Percentiles rank a stretch among this genome's conserved stretches.
Evolutionary conservation across 345 rosid species (phyloP).

Genomic region (Anacardium occidentale): DNA sequence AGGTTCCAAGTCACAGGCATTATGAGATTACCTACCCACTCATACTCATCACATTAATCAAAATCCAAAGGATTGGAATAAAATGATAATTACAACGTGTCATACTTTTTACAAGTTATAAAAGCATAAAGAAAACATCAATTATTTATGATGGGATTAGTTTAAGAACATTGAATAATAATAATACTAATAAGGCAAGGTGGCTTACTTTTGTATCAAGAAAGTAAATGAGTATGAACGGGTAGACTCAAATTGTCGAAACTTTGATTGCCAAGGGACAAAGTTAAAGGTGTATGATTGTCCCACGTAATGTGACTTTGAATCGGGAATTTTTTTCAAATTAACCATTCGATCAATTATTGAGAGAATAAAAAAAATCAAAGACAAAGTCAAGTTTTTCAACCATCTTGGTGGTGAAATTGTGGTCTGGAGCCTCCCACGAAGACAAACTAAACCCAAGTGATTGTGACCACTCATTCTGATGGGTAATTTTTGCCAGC

Average conservation of each 20-base stretch:
- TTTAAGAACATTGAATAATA: neutral
- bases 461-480: neutral
- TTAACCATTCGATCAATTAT: conserved; percentile 1
- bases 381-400: conserved; percentile 1
- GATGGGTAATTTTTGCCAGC: neutral
- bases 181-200: neutral
- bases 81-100: no score
- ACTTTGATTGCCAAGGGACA: neutral
- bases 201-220: neutral
- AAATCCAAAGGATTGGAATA: no score
- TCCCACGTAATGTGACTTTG: neutral
- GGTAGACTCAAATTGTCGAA: no score
- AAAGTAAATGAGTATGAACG: neutral
- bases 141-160: neutral
- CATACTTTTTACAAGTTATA: no score
- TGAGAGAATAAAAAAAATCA: neutral
- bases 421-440: neutral
- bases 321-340: neutral
- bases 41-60: no score
- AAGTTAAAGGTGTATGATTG: neutral
- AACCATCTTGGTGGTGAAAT: neutral
- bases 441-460: no score
- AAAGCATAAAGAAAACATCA: no score
- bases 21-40: neutral
- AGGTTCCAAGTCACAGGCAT: conserved; percentile 2